Conservation (phyloP, 2,329 filamentous ascomycete genomes). For the Claviceps humidiphila region DNA sequence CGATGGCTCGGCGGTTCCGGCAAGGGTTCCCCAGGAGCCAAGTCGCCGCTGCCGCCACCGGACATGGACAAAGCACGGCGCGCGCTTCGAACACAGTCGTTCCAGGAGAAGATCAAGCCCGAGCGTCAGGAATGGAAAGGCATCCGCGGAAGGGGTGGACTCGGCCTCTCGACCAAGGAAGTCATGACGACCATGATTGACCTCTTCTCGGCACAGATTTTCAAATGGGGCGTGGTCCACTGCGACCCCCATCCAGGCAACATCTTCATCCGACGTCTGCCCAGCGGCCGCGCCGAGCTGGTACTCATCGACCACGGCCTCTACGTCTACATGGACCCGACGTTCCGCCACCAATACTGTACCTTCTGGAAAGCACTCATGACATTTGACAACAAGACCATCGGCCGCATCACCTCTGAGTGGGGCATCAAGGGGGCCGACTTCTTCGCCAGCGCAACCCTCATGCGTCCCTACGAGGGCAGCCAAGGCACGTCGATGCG, state of each 20-base stretch:
- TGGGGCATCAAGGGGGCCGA: constrained; percentile 90
- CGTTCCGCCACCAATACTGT: constrained; percentile 76
- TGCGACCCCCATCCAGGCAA: constrained; percentile 97
- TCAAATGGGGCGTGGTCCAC: constrained; percentile 89
- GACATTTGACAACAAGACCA: constrained; percentile 79
- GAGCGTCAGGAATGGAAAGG: constrained; percentile 70
- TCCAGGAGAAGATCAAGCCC: constrained; percentile 58
- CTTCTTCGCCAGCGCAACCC: constrained; percentile 79
- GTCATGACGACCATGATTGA: constrained; percentile 97
- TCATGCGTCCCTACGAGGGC: constrained; percentile 83
- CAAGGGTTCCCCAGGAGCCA: constrained; percentile 65
- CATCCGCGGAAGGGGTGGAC: constrained; percentile 56
- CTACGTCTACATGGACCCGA: constrained; percentile 78
- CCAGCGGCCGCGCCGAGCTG: constrained; percentile 71
- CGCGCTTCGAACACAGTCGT: constrained; percentile 36
- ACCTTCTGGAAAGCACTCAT: constrained; percentile 89
- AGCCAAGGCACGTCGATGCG: constrained; percentile 53
- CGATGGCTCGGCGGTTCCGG: constrained; percentile 69
- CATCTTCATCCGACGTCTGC: constrained; percentile 81
- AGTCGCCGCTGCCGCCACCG: constrained; percentile 43
- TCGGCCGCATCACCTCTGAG: constrained; percentile 54
- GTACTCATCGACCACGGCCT: constrained; percentile 96
- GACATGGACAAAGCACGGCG: constrained; percentile 32
- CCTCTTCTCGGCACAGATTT: constrained; percentile 95
- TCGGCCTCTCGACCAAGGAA: constrained; percentile 69